Conservation (phyloP, 257 asterid genomes). For the Petunia secreta region DNA sequence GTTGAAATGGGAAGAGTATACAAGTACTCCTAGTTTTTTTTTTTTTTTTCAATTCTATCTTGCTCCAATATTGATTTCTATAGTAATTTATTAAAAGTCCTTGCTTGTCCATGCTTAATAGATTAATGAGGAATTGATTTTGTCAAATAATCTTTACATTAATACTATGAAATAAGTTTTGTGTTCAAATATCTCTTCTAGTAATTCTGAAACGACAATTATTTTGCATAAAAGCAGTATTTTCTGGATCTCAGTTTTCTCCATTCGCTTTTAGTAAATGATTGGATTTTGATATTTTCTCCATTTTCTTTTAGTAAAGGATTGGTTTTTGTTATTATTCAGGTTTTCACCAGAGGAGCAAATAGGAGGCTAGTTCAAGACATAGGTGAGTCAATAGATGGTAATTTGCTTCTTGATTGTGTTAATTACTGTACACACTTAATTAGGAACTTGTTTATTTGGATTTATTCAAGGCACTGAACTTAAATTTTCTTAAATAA, state of each 20-base stretch:
- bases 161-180: too few species aligned
- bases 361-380: conserved; percentile 41
- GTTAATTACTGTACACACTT: neutral
- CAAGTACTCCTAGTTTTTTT: too few species aligned
- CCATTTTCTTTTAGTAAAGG: neutral
- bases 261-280: neutral
- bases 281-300: neutral
- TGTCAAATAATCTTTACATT: too few species aligned
- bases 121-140: too few species aligned
- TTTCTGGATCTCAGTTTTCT: neutral
- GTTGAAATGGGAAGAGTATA: too few species aligned
- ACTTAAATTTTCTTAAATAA: neutral
- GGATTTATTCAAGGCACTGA: neutral
- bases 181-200: too few species aligned
- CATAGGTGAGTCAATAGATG: conserved; percentile 33
- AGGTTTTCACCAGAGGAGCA: conserved; percentile 42
- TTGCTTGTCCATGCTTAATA: too few species aligned
- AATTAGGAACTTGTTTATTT: neutral
- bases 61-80: too few species aligned
- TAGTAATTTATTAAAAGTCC: too few species aligned
- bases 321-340: neutral
- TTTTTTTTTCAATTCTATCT: too few species aligned
- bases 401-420: neutral
- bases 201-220: too few species aligned
- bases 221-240: too few species aligned